Conservation (phyloP, 1,284 basidiomycete genomes). For the Cryptococcus neoformans region DNA sequence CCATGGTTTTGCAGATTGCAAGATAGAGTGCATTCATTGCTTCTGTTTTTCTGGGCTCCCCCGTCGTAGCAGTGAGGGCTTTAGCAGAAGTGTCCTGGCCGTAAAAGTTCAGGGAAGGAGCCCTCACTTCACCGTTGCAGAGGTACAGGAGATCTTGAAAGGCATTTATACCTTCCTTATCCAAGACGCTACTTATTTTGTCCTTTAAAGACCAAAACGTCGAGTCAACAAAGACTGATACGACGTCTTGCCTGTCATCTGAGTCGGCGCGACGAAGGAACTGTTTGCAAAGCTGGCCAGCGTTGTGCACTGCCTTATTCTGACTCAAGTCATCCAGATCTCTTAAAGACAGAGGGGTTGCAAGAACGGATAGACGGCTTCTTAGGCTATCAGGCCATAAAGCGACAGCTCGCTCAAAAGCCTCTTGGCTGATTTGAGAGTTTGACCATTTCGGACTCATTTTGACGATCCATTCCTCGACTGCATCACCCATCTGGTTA, state of each 20-base stretch:
- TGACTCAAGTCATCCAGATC: conserved; percentile 8
- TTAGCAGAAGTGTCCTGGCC: no score
- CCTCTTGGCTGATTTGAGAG: conserved; percentile 15
- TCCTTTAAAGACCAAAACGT: conserved; percentile 82
- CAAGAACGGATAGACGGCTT: neutral
- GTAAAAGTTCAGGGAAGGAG: conserved; percentile 47
- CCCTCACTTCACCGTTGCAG: conserved; percentile 27
- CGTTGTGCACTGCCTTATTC: neutral
- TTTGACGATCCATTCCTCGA: conserved; percentile 20
- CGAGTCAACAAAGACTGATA: conserved; percentile 22
- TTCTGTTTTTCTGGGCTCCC: neutral
- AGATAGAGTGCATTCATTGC: neutral
- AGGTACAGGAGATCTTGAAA: conserved; percentile 67
- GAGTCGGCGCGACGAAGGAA: conserved; percentile 2
- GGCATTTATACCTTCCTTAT: conserved; percentile 64
- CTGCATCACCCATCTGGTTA: conserved; percentile 1
- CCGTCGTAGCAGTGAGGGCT: no score
- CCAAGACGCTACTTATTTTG: conserved; percentile 61
- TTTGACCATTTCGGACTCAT: conserved; percentile 12
- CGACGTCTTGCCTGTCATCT: neutral
- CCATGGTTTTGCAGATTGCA: neutral
- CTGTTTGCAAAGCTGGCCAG: conserved; percentile 16
- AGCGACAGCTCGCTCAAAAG: conserved; percentile 20
- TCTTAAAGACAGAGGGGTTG: conserved; percentile 1
- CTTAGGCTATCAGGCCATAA: conserved; percentile 28